Evolutionary conservation across 1,284 basidiomycete genomes (phyloP), one percentile per base, ranked within the genome.

Genomic region (Laetiporus sulphureus): DNA sequence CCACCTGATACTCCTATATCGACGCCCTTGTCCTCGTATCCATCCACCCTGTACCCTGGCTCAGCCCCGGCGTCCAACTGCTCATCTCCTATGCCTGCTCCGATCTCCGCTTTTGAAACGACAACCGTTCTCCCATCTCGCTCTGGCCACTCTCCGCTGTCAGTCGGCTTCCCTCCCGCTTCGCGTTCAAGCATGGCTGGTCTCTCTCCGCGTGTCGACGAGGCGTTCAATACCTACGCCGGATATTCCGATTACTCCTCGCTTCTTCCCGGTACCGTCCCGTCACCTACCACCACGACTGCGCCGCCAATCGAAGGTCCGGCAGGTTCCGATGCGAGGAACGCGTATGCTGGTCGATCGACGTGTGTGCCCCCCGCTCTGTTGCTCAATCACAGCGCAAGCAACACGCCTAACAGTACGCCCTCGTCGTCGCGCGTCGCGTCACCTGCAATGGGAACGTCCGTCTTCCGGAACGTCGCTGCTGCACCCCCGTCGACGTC

Each of bases 181-280:
- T 31, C 47, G 3, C 50, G 60, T 18, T 49, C 53, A 0, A 47
- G 44, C 13, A 47, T 45, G 29, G 41, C 43, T 37, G 49, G 30
- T 0, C n/a, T n/a, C n/a, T n/a, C n/a, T n/a, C n/a, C n/a, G n/a
- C 50, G 53, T 21, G 49, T 53, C 1, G 55, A 59, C 38, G 61
- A 62, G 33, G 62, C 64, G 1, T 66, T 68, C 56, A 67, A 65
- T 47, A 56, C 61, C 0, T 69, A 66, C 47, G 62, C 66, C 3
- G 74, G 77, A 30, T 84, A 82, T 47, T 71, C 75, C 0, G 79
- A 84, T 47, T 84, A 79, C 56, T 76, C 74, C 0, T 70, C 72
- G 0, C 69, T 71, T 11, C 71, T 84, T 64, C 81, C 81, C 0
- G 79, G 75, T 22, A 72, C 77, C 0, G 60, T 64, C 21, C 62